phyloP scores from a whole-genome alignment of 2,329 filamentous ascomycete species.

The Aureobasidium sp. region DNA sequence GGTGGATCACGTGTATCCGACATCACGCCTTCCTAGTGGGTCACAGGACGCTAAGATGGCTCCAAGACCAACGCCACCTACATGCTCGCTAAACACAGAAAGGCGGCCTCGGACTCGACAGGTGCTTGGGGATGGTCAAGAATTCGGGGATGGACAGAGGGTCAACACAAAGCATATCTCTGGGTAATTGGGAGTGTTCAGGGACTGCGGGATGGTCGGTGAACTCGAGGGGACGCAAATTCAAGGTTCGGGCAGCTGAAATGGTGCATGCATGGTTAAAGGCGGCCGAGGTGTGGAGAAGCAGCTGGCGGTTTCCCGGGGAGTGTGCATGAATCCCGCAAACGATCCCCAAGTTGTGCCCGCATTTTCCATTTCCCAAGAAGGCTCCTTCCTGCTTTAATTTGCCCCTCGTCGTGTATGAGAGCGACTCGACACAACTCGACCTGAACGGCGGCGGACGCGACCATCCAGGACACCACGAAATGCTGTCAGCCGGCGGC shows the following conservation, averaged over 20 bases:
- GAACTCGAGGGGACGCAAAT: background rate
- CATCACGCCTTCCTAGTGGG: background rate
- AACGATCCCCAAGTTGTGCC: background rate
- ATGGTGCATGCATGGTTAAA: background rate
- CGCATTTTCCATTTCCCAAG: background rate
- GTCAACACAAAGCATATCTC: background rate
- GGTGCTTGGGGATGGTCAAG: background rate
- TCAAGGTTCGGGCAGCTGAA: slow-evolving; percentile 4
- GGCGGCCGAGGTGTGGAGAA: slow-evolving; percentile 9
- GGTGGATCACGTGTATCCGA: background rate
- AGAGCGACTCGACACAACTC: background rate
- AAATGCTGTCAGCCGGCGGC: slow-evolving; percentile 26
- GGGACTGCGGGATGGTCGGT: background rate
- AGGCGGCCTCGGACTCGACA: background rate
- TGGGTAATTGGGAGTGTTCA: background rate
- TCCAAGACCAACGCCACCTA: slow-evolving; percentile 1
- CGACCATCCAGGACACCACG: slow-evolving; percentile 1
- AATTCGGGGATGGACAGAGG: background rate
- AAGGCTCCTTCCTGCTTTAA: background rate
- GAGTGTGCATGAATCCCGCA: background rate
- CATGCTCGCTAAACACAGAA: background rate
- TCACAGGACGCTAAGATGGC: background rate
- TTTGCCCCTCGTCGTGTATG: slow-evolving; percentile 7
- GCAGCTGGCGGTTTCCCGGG: background rate
- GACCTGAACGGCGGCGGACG: slow-evolving; percentile 4